Evolutionary conservation across 176 grass and related monocot genomes (phyloP).

Genomic region (Oryza glaberrima): DNA sequence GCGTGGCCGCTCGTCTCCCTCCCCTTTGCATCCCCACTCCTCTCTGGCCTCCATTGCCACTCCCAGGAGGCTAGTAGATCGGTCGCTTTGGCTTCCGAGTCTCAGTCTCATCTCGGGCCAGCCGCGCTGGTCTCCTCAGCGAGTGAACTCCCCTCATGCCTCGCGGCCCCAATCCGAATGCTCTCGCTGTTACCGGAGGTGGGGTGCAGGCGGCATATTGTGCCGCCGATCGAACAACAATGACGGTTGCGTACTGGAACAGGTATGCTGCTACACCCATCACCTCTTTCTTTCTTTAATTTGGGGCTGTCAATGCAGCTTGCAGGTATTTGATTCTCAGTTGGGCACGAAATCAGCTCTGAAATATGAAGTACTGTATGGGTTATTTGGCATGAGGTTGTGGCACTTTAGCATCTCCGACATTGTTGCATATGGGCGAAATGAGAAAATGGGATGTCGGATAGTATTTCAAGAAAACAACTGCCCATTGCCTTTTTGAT

Average conservation of each 20-base stretch:
- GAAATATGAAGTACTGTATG: background rate
- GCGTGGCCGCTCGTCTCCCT: background rate
- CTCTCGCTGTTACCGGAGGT: constrained; percentile 35
- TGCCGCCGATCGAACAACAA: constrained; percentile 8
- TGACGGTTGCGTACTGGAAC: background rate
- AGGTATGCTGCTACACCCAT: background rate
- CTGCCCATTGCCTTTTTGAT: constrained; percentile 14
- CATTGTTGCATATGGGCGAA: background rate
- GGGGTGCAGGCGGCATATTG: constrained; percentile 37
- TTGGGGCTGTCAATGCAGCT: background rate
- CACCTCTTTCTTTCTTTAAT: background rate
- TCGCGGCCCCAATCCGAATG: background rate
- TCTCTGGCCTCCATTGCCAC: background rate
- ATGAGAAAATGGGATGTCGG: background rate
- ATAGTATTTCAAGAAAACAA: background rate
- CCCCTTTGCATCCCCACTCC: background rate
- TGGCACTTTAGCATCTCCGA: background rate
- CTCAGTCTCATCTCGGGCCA: background rate
- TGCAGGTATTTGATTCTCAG: background rate
- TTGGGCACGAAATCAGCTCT: background rate
- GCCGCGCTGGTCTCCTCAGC: background rate
- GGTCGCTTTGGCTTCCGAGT: background rate
- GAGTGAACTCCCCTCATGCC: background rate
- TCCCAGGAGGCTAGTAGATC: background rate
- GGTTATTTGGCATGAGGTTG: background rate